Base-by-base conservation (phyloP, 2,329 filamentous ascomycete genomes). In the Cadophora sp. region DNA sequence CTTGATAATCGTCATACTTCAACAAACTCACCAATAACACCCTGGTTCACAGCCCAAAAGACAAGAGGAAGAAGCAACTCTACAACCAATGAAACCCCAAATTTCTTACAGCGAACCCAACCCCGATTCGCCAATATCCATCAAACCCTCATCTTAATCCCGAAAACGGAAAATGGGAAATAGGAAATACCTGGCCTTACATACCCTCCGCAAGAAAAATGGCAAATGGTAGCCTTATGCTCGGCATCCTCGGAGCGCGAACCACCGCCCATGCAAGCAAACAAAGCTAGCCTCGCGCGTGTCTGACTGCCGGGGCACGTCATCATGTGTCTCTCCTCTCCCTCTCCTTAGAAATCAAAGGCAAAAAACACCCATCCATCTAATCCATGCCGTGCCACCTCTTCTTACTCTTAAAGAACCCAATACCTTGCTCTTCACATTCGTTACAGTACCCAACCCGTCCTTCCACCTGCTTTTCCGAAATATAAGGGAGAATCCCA, bases 221-320 rank as follows among this genome's bases (percentile, higher is more conserved):
- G 22, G 20, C 18, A 48, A 27, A 3, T 56, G 18, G 66, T 62
- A 66, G 64, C 64, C 67, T 68, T 56, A 59, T 50, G 14, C 48
- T 48, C 67, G 67, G 67, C 67, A 61, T 60, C 20, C 58, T 66
- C 67, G 67, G 67, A 66, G 47, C 39, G 36, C 59, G 27, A 45
- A 58, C 7, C 2, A 0, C 36, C 36, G 11, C 8, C 36, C 36
- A 39, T 9, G 8, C 36, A 39, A 39, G n/a, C n/a, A n/a, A n/a
- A n/a, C n/a, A n/a, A n/a, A n/a, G 36, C 48, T 59, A 68, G 66
- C 62, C 62, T 59, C 48, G 36, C 39, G 39, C 27, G 50, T 24
- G 59, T 66, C 55, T 66, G 51, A 47, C 64, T 66, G 50, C 53
- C 65, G 56, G 56, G 59, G 59, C 33, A 66, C 59, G 66, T 68